Base-by-base conservation (phyloP, 331 rosid species). In the Prunus yedoensis region DNA sequence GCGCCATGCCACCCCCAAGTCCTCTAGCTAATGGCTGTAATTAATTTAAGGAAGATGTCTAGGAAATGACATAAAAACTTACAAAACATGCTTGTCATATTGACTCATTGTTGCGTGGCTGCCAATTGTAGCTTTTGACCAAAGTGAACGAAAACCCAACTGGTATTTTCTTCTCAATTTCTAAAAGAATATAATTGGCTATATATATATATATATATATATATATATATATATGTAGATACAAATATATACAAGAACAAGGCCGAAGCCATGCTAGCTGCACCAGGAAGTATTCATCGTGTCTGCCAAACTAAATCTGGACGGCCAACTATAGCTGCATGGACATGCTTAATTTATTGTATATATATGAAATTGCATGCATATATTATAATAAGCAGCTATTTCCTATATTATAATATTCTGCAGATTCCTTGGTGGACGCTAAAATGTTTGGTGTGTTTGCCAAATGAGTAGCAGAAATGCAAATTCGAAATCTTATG, bases 381-480 rank as follows among this genome's bases (percentile, higher is more conserved):
- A 38, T 38, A 4, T 7, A 38, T 6, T 38, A 38, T 6, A 38
- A 38, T 38, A 35, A 35, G 41, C 41, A 35, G 41, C 41, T 35
- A 35, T 5, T 35, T 35, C 1, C 41, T 35, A 5, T 35, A 5
- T 5, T 35, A 35, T 35, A 35, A 35, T 35, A 38, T 38, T 38
- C 43, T 38, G 9, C 2, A 38, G 43, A 38, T 38, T 63, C 59
- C 71, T 43, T 25, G 71, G 50, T 17, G 66, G 65, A 38, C 66
- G 63, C 16, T 63, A 78, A 78, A 27, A 45, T 52, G 75, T 69
- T 56, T 35, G 75, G 76, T 32, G 28, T 77, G 80, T 77, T 50
- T 32, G 71, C 73, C 64, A 12, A 67, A 58, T 18, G 38, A 68
- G 59, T 35, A 68, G 49, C 80, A 76, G 62, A 76, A 76, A 35